phyloP scores from a whole-genome alignment of 306 rosid species.

The Erythrophleum fordii region DNA sequence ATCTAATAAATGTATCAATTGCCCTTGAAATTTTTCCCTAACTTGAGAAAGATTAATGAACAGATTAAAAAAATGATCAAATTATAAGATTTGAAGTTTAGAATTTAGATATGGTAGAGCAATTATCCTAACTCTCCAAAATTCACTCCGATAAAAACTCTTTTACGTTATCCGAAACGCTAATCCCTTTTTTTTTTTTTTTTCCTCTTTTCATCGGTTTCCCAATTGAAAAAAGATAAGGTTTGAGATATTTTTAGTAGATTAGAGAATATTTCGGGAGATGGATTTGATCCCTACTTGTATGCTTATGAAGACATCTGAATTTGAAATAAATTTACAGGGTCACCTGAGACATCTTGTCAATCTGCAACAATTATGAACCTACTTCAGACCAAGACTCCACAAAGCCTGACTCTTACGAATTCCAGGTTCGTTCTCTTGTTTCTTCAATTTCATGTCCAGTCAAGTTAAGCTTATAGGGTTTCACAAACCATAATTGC shows the following conservation, averaged over 20 bases:
- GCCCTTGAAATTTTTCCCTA: neutral
- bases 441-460: slow-evolving; percentile 28
- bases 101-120: neutral
- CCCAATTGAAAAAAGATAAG: neutral
- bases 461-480: neutral
- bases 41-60: neutral
- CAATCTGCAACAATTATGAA: slow-evolving; percentile 56
- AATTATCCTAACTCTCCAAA: neutral
- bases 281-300: neutral
- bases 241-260: slow-evolving; percentile 6
- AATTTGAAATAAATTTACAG: slow-evolving; percentile 45
- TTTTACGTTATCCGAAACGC: neutral
- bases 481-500: neutral
- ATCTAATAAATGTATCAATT: slow-evolving; percentile 29
- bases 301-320: neutral
- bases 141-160: neutral
- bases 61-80: no score
- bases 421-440: slow-evolving; percentile 43
- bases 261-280: neutral
- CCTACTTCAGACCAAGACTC: slow-evolving; percentile 54
- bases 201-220: neutral
- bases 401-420: slow-evolving; percentile 40
- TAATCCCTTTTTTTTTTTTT: neutral
- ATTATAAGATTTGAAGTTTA: neutral
- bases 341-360: slow-evolving; percentile 57